Conservation (phyloP, 2,329 filamentous ascomycete species). For the Penicillium sp. region DNA sequence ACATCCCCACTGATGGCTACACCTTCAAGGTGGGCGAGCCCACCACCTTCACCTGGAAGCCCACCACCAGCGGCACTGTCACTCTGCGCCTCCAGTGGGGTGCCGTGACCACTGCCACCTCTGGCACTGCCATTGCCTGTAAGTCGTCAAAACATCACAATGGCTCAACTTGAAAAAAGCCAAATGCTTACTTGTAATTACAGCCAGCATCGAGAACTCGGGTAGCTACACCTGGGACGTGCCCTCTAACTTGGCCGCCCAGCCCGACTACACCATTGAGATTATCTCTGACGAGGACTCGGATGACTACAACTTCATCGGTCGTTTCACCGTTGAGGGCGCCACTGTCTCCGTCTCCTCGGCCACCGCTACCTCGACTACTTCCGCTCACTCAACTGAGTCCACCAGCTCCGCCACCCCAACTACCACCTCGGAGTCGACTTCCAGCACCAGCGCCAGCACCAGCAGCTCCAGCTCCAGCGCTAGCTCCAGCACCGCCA, state of each 20-base stretch:
- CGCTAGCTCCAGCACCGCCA: constrained; percentile 21
- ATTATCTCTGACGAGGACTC: constrained; percentile 52
- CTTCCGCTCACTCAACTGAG: constrained; percentile 22
- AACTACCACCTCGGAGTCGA: constrained; percentile 14
- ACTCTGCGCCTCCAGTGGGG: constrained; percentile 54
- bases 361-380: constrained; percentile 32
- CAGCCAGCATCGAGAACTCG: constrained; percentile 51
- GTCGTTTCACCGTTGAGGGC: constrained; percentile 53
- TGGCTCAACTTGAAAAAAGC: not conserved
- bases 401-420: constrained; percentile 17
- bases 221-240: constrained; percentile 53
- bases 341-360: constrained; percentile 38
- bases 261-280: constrained; percentile 54
- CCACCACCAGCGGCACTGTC: constrained; percentile 53
- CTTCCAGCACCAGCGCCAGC: constrained; percentile 23
- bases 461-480: constrained; percentile 10
- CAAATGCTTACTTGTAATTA: not conserved
- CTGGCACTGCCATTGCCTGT: constrained; percentile 48
- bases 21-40: constrained; percentile 49
- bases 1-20: constrained; percentile 45
- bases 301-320: constrained; percentile 53
- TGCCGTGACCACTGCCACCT: constrained; percentile 41
- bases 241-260: constrained; percentile 41
- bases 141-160: constrained; percentile 24
- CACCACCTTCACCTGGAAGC: constrained; percentile 51